Conservation (phyloP, 345 rosid species). For the Garcia nutans region DNA sequence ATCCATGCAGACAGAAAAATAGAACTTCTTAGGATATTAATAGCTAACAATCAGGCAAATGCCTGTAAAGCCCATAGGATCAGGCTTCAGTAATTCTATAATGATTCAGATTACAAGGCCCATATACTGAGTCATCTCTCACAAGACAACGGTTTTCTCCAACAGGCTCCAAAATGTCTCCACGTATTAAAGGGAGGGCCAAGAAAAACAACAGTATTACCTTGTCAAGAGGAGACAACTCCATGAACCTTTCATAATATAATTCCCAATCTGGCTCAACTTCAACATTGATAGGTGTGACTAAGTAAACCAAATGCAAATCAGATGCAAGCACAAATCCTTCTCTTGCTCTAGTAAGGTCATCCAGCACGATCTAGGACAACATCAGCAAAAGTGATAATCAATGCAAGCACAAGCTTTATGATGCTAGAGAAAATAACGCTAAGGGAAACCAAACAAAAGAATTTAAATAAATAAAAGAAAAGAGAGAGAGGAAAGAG, state of each 20-base stretch:
- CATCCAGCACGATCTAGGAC: conserved; percentile 83
- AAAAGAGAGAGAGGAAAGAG: conserved; percentile 15
- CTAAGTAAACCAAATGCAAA: conserved; percentile 87
- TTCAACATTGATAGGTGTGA: conserved; percentile 89
- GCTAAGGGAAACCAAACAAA: neutral
- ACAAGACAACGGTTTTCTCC: neutral
- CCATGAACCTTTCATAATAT: conserved; percentile 84
- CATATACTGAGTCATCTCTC: neutral
- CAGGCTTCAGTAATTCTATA: neutral
- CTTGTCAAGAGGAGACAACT: conserved; percentile 83
- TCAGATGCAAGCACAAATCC: conserved; percentile 96
- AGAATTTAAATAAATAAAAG: neutral
- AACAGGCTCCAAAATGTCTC: neutral
- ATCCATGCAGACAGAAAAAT: neutral
- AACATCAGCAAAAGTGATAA: conserved; percentile 26
- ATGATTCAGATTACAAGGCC: neutral
- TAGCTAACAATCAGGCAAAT: neutral
- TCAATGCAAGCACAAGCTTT: conserved; percentile 1
- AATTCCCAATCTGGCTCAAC: conserved; percentile 97
- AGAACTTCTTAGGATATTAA: neutral
- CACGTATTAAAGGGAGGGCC: neutral
- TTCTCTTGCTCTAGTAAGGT: conserved; percentile 94
- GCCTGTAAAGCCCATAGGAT: neutral
- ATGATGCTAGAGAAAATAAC: neutral
- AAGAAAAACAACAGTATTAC: conserved; percentile 36